Percentiles rank a stretch among this genome's conserved stretches.
Conservation (phyloP, 257 asterid species). For the Gentiana straminea region DNA sequence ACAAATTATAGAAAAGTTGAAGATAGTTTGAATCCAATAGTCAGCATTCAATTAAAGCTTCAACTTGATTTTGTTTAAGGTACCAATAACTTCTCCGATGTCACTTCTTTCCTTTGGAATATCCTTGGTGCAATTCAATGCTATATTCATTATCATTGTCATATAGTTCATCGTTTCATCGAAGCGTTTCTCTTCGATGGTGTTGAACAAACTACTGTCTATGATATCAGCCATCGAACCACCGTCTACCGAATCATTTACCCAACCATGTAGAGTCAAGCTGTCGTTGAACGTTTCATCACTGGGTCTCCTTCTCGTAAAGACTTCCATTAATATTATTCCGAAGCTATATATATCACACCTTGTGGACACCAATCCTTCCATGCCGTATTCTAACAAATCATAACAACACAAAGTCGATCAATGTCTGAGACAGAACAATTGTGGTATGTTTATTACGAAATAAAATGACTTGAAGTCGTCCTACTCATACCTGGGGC, state of each 20-base stretch:
- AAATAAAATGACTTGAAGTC: not conserved
- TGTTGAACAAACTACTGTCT: constrained; percentile 17
- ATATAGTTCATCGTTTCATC: not conserved
- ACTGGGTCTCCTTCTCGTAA: constrained; percentile 5
- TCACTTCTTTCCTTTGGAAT: not conserved
- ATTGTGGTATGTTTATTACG: not conserved
- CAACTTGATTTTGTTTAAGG: not conserved
- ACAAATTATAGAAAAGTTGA: too few species aligned
- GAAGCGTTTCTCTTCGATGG: not conserved
- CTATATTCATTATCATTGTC: not conserved
- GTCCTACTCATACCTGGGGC: not conserved
- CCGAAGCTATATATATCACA: constrained; percentile 14
- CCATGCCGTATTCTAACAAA: constrained; percentile 10
- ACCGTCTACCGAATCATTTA: constrained; percentile 1
- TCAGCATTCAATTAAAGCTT: too few species aligned
- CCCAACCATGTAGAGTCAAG: constrained; percentile 8
- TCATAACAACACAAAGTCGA: too few species aligned
- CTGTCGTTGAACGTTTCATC: constrained; percentile 5
- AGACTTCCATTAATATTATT: constrained; percentile 10
- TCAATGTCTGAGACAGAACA: not conserved
- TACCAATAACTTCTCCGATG: not conserved
- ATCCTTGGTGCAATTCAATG: constrained; percentile 1
- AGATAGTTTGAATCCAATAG: too few species aligned
- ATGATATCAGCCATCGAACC: constrained; percentile 3
- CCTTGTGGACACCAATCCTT: constrained; percentile 8